Conservation (phyloP, 768 basidiomycete species). For the Xerocomellus intermedius region DNA sequence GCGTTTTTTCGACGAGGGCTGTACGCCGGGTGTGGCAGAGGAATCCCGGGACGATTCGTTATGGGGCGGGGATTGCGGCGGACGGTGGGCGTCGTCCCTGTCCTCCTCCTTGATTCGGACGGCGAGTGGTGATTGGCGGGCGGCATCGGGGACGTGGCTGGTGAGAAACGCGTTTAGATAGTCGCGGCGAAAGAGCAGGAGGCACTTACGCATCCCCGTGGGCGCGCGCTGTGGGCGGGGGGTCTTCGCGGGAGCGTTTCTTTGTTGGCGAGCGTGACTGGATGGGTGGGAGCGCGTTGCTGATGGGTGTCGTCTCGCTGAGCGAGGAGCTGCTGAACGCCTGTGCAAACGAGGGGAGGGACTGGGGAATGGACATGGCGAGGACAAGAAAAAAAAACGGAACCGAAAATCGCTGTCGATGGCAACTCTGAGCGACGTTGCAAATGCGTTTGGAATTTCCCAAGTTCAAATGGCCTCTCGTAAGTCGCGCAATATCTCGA, state of each 20-base stretch:
- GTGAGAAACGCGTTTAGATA: constrained; percentile 18
- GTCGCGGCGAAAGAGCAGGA: not conserved
- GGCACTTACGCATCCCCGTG: constrained; percentile 45
- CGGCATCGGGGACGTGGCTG: constrained; percentile 24
- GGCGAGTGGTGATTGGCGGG: constrained; percentile 44
- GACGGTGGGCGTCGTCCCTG: constrained; percentile 42
- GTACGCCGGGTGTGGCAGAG: constrained; percentile 39
- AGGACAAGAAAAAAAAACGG: constrained; percentile 4
- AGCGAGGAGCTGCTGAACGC: constrained; percentile 64
- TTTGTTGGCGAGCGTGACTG: constrained; percentile 41
- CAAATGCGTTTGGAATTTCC: not conserved
- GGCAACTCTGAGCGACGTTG: not conserved
- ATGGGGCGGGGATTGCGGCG: constrained; percentile 22
- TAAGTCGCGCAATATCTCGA: constrained; percentile 1
- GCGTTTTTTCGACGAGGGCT: constrained; percentile 56
- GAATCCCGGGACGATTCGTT: constrained; percentile 18
- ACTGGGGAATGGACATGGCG: constrained; percentile 52
- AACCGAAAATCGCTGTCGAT: constrained; percentile 12
- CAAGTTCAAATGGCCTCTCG: not conserved
- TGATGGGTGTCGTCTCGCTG: constrained; percentile 45
- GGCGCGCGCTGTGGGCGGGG: constrained; percentile 21
- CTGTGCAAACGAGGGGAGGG: constrained; percentile 78
- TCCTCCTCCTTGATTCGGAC: constrained; percentile 68
- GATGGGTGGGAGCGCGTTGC: constrained; percentile 67
- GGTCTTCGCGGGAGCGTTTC: constrained; percentile 49